Evolutionary conservation across 306 rosid genomes (phyloP).

Genomic region (Ceratonia siliqua): DNA sequence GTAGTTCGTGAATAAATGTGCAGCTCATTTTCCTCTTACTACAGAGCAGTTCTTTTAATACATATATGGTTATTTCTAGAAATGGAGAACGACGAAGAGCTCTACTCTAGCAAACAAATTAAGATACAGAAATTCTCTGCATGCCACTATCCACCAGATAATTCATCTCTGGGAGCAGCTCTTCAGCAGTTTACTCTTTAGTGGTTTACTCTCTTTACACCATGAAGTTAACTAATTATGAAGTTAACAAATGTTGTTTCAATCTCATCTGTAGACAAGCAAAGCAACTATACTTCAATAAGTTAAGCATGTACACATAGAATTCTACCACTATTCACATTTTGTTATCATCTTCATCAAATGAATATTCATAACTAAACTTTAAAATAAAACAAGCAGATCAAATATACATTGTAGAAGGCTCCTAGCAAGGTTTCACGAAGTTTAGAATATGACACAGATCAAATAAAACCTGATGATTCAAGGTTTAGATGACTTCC

Average conservation of each 20-base stretch:
- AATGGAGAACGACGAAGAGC: too few species aligned
- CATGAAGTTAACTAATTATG: not conserved
- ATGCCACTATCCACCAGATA: not conserved
- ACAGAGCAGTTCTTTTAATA: too few species aligned
- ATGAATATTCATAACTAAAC: not conserved
- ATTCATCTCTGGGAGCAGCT: not conserved
- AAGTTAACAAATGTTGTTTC: not conserved
- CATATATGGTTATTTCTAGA: too few species aligned
- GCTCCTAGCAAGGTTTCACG: not conserved
- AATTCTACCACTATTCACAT: not conserved
- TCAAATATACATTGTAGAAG: not conserved
- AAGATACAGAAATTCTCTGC: not conserved
- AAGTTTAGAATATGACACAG: not conserved
- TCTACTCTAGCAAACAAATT: not conserved
- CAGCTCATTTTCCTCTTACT: too few species aligned
- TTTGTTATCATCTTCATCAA: not conserved
- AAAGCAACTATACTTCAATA: not conserved
- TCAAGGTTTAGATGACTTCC: not conserved
- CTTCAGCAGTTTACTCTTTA: not conserved
- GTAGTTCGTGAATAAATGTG: too few species aligned
- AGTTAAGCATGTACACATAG: not conserved
- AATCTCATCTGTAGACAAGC: not conserved
- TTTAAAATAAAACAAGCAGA: not conserved
- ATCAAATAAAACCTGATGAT: not conserved
- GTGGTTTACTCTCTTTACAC: not conserved